phyloP scores from a whole-genome alignment of 2,329 filamentous ascomycete genomes.

The Chaetomium strumarium region DNA sequence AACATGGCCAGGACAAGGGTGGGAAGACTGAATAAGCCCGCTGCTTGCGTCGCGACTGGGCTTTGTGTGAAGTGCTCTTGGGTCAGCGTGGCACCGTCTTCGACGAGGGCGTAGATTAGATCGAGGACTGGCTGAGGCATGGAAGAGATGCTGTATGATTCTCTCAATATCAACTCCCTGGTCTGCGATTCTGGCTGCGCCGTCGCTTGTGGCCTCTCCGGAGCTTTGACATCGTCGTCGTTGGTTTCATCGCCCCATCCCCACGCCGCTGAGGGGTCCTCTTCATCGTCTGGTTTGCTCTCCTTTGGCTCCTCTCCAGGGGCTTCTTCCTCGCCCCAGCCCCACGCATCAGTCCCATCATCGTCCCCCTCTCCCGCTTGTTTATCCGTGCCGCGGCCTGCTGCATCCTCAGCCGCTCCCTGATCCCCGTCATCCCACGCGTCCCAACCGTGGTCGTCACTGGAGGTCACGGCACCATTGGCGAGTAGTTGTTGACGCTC shows the following conservation, averaged over 20 bases:
- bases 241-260: slow-evolving; percentile 56
- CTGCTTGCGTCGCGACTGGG: slow-evolving; percentile 60
- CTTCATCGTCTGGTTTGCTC: slow-evolving; percentile 25
- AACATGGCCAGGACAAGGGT: slow-evolving; percentile 73
- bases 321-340: slow-evolving; percentile 29
- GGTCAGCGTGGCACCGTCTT: slow-evolving; percentile 57
- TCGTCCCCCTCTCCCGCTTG: slow-evolving; percentile 27
- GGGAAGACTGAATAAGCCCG: slow-evolving; percentile 65
- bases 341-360: slow-evolving; percentile 33
- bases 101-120: slow-evolving; percentile 54
- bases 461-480: slow-evolving; percentile 41
- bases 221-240: slow-evolving; percentile 29
- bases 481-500: slow-evolving; percentile 61
- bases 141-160: slow-evolving; percentile 83
- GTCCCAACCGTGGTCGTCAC: slow-evolving; percentile 60
- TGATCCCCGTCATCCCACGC: slow-evolving; percentile 71
- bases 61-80: slow-evolving; percentile 40
- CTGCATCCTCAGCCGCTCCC: slow-evolving; percentile 27
- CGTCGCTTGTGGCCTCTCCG: slow-evolving; percentile 20
- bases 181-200: slow-evolving; percentile 29
- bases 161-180: slow-evolving; percentile 69
- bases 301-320: slow-evolving; percentile 15
- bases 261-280: slow-evolving; percentile 37
- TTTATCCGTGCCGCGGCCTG: slow-evolving; percentile 20
- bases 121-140: slow-evolving; percentile 74